Base-by-base conservation (phyloP, 768 basidiomycete species). In the Clavulina sp. region DNA sequence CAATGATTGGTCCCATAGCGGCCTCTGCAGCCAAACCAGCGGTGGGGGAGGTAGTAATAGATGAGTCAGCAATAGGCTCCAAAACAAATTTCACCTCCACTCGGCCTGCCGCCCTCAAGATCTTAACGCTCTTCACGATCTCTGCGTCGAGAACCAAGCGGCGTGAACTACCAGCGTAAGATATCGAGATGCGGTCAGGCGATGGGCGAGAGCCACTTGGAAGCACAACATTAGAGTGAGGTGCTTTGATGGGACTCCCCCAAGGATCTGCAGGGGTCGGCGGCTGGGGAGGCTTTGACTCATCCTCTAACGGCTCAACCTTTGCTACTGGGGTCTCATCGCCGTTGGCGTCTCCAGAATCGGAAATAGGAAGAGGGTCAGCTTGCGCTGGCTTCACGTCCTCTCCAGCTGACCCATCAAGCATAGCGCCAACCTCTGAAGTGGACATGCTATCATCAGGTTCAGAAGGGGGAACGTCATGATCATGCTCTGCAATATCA, bases 111-210 rank as follows among this genome's bases (percentile, higher is more conserved):
- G 73, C 72, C 36, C 95, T 74, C 64, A 76, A 82, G 6, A 99
- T 75, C 58, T 77, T 80, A 51, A 99, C 71, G 47, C 71, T 73
- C 38, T 87, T 78, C 21, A 97, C 86, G 28, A 84, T 77, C 57
- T 83, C 82, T 2, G 93, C 84, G 63, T 97, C 82, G 53, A 97
- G 71, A 26, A 95, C 81, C 48, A 99, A 70, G 36, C 95, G 74
- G 47, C 86, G 72, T 53, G 81, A 81, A 48, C 88, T 89, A 41
- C 81, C 81, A 52, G 89, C 88, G 65, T 95, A 99, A 0, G 93
- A 84, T 63, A 97, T 89, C 5, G 92, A 95, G n/a, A 99, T 57
- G 19, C 70, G 60, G 51, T 70, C 65, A n/a, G 54, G 48, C 7
- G 52, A 49, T 4, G 56, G 51, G 26, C 41, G 43, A n/a, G n/a